A percentile compares a stretch with the other conserved stretches of the same genome.
Conservation (phyloP, 495 filamentous ascomycete genomes). For the Penicillium desertorum region DNA sequence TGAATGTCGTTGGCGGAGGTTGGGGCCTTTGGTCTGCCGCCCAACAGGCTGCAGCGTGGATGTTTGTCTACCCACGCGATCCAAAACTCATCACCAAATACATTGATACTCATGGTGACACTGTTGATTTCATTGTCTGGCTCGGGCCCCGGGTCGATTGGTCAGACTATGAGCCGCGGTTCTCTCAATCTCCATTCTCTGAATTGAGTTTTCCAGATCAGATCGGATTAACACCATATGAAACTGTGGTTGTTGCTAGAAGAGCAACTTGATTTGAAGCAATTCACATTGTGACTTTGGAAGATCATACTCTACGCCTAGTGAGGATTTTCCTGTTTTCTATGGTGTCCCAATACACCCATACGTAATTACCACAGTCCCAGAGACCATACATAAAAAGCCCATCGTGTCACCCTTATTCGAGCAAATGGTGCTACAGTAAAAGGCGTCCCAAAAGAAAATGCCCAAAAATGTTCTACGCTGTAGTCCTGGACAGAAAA, state of each 20-base stretch:
- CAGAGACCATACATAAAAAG: too few relatives aligned
- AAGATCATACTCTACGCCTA: background rate
- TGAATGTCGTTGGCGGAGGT: conserved; percentile 45
- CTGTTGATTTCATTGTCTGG: conserved; percentile 47
- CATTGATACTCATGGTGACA: conserved; percentile 30
- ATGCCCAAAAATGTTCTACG: too few relatives aligned
- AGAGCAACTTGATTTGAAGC: conserved; percentile 1
- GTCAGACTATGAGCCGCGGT: conserved; percentile 40
- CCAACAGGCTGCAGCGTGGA: conserved; percentile 42
- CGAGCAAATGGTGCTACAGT: too few relatives aligned
- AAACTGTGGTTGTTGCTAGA: conserved; percentile 32
- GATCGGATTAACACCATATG: conserved; percentile 35
- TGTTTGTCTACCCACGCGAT: conserved; percentile 59
- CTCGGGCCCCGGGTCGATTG: conserved; percentile 52
- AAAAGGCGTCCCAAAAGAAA: too few relatives aligned
- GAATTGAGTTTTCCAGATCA: conserved; percentile 26
- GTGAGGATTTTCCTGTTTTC: background rate
- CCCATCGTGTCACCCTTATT: too few relatives aligned
- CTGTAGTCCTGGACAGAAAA: too few relatives aligned
- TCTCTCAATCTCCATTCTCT: conserved; percentile 24
- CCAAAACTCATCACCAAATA: conserved; percentile 46
- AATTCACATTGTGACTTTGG: background rate
- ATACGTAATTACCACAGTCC: too few relatives aligned
- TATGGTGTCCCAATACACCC: too few relatives aligned
- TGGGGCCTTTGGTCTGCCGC: conserved; percentile 41